Conservation (phyloP, 1,139 yeast species). For the Kurtzmaniella quercitrusa region DNA sequence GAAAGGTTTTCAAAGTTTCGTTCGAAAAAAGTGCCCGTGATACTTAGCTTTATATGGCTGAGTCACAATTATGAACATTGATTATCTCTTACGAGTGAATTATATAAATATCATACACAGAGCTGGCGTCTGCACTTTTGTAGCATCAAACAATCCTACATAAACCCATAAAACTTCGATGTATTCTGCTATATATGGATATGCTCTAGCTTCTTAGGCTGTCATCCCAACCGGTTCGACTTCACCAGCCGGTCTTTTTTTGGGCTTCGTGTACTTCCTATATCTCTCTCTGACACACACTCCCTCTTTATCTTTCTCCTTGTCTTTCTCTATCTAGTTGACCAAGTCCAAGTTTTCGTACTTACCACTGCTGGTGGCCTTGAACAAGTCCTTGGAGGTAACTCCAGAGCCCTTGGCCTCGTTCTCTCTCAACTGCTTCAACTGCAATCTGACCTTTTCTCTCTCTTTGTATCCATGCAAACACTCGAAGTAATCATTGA, state of each 20-base stretch:
- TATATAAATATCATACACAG: too few relatives aligned
- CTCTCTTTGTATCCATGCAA: slow-evolving; percentile 48
- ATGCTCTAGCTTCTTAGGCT: background rate
- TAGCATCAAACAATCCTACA: background rate
- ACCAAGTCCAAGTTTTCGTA: slow-evolving; percentile 47
- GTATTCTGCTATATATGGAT: background rate
- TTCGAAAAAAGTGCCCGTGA: too few relatives aligned
- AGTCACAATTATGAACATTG: too few relatives aligned
- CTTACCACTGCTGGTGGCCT: slow-evolving; percentile 34
- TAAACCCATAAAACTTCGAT: background rate
- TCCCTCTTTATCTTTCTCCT: background rate
- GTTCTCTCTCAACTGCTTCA: slow-evolving; percentile 45
- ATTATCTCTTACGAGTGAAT: too few relatives aligned
- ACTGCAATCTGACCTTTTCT: slow-evolving; percentile 43
- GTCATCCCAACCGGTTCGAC: background rate
- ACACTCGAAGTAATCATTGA: slow-evolving; percentile 48
- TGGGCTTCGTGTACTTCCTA: slow-evolving; percentile 4
- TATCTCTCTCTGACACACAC: background rate
- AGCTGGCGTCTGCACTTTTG: too few relatives aligned
- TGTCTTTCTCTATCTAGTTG: slow-evolving; percentile 10
- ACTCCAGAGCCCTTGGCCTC: slow-evolving; percentile 38
- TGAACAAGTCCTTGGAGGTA: slow-evolving; percentile 42
- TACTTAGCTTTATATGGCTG: too few relatives aligned
- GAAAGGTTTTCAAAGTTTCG: too few relatives aligned
- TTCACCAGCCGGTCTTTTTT: background rate